These are phyloP conservation scores for Westerdykella ornata DNA, from an alignment of 2,329 filamentous ascomycete species.

Conservation along the genomic window DNA sequence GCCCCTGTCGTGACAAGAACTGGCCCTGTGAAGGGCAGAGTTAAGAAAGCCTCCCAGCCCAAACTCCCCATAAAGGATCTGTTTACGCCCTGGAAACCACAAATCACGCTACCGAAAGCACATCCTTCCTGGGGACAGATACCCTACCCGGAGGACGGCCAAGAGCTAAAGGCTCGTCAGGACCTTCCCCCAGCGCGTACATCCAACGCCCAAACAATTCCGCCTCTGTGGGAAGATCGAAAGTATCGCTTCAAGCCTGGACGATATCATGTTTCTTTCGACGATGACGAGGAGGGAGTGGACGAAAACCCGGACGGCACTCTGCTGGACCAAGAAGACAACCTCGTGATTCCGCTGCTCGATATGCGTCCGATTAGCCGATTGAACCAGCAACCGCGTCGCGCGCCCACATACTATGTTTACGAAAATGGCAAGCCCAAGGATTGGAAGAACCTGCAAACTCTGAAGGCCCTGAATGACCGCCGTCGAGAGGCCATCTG, in stretches of 20 bases:
- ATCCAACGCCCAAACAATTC: constrained; percentile 15
- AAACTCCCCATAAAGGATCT: background rate
- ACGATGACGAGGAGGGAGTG: background rate
- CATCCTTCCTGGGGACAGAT: constrained; percentile 14
- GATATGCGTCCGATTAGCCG: constrained; percentile 20
- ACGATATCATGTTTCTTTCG: constrained; percentile 3
- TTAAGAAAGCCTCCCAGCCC: background rate
- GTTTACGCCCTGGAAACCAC: background rate
- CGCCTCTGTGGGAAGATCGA: constrained; percentile 25
- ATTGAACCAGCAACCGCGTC: constrained; percentile 13
- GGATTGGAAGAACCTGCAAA: constrained; percentile 19
- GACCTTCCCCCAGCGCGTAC: constrained; percentile 15
- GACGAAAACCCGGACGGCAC: background rate
- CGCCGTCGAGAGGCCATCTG: constrained; percentile 20
- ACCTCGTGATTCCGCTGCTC: constrained; percentile 19
- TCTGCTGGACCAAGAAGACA: constrained; percentile 16
- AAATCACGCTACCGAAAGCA: background rate
- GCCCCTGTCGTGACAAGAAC: too few species aligned
- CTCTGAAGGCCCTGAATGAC: constrained; percentile 24
- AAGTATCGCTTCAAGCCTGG: constrained; percentile 17
- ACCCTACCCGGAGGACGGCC: constrained; percentile 10
- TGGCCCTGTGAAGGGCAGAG: too few species aligned
- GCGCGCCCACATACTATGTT: constrained; percentile 9
- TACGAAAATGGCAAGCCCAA: constrained; percentile 16
- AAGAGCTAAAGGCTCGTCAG: constrained; percentile 7